phyloP scores from a whole-genome alignment of 2,329 filamentous ascomycete species.

The Alternaria brassicicola region DNA sequence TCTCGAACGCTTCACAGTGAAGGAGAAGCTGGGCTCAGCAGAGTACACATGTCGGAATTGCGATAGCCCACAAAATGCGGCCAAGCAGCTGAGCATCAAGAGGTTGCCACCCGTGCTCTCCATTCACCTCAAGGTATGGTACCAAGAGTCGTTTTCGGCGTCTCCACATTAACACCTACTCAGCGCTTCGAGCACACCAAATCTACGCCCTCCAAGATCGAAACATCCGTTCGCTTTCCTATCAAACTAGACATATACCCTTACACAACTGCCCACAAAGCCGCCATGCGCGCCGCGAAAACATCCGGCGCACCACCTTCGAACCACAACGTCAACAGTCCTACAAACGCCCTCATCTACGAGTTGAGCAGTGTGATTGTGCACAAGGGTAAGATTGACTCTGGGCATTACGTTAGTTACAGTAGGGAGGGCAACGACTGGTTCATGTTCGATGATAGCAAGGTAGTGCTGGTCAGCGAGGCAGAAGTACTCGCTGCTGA shows the following conservation, averaged over 20 bases:
- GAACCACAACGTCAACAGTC: conserved; percentile 42
- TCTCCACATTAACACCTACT: neutral
- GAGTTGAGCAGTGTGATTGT: conserved; percentile 89
- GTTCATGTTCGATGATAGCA: conserved; percentile 96
- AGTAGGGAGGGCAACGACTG: conserved; percentile 83
- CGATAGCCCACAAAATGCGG: conserved; percentile 74
- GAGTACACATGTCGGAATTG: conserved; percentile 88
- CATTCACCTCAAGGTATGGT: conserved; percentile 84
- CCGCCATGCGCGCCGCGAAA: conserved; percentile 30
- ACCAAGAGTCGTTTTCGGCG: neutral
- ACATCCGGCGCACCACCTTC: conserved; percentile 47
- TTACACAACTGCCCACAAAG: conserved; percentile 72
- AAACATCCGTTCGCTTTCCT: conserved; percentile 84
- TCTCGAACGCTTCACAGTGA: conserved; percentile 84
- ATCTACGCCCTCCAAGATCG: conserved; percentile 80
- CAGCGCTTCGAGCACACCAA: conserved; percentile 78
- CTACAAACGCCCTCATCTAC: conserved; percentile 69
- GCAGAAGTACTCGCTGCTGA: conserved; percentile 85
- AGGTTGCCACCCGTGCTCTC: conserved; percentile 86
- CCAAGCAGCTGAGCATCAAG: conserved; percentile 83
- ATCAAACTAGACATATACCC: conserved; percentile 87
- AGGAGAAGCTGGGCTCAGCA: conserved; percentile 74
- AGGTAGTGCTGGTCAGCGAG: conserved; percentile 81
- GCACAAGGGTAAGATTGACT: conserved; percentile 90
- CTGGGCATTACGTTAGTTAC: conserved; percentile 91